phyloP scores from a whole-genome alignment of 345 rosid species.

The rapeseed (Brassica napus) region Da-Ae NC_063452.1:2350001-2350500 shows the following conservation, averaged over 20 bases:
- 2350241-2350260: not conserved
- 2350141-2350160: not conserved
- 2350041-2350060: conserved; percentile 64
- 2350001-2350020: not conserved
- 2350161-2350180: not conserved
- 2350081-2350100: conserved; percentile 52
- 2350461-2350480: conserved; percentile 44
- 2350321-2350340: conserved; percentile 57
- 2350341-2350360: conserved; percentile 55
- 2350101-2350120: conserved; percentile 59
- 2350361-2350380: conserved; percentile 43
- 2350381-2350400: conserved; percentile 46
- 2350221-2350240: not conserved
- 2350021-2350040: not conserved
- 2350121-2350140: conserved; percentile 42
- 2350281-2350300: conserved; percentile 54
- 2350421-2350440: conserved; percentile 60
- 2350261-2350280: not conserved
- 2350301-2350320: conserved; percentile 59
- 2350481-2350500: conserved; percentile 51
- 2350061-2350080: conserved; percentile 85
- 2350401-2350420: conserved; percentile 59
- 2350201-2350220: not conserved
- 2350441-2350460: conserved; percentile 56
- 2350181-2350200: not conserved